Conservation (phyloP, 169 alveolate species). For the Eimeria falciformis region DNA sequence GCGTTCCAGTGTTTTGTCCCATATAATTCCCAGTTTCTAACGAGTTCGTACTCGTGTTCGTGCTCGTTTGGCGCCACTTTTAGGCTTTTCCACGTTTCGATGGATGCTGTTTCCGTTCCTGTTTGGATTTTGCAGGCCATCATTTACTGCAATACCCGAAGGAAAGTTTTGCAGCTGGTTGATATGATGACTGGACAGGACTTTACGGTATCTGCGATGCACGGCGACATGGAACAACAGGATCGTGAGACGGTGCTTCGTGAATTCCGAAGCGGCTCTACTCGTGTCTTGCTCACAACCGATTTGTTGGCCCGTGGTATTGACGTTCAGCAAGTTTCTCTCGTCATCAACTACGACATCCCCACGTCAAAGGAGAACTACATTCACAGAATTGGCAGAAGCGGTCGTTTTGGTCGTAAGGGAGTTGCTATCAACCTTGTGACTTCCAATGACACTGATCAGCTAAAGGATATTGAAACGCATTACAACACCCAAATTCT, state of each 20-base stretch:
- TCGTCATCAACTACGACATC: slow-evolving; percentile 99
- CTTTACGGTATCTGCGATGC: slow-evolving; percentile 98
- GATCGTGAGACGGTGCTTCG: slow-evolving; percentile 98
- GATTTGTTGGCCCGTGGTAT: slow-evolving; percentile 99
- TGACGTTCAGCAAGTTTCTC: slow-evolving; percentile 94
- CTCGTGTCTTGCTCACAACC: slow-evolving; percentile 99
- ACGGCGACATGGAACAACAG: slow-evolving; percentile 98
- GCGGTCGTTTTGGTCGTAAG: slow-evolving; percentile 99
- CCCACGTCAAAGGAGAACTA: slow-evolving; percentile 98
- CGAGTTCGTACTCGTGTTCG: no score
- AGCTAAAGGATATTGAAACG: slow-evolving; percentile 96
- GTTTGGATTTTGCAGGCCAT: slow-evolving; percentile 94
- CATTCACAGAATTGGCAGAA: slow-evolving; percentile 99
- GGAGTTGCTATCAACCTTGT: slow-evolving; percentile 99
- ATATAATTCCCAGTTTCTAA: no score
- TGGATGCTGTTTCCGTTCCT: no score
- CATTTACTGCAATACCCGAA: slow-evolving; percentile 98
- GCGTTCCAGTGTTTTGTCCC: no score
- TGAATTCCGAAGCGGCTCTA: slow-evolving; percentile 98
- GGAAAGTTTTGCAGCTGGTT: slow-evolving; percentile 96
- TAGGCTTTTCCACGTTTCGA: no score
- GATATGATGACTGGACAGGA: slow-evolving; percentile 96
- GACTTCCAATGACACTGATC: slow-evolving; percentile 95
- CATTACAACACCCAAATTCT: slow-evolving; percentile 99
- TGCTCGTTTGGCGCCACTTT: slow-evolving; percentile 8